Conservation (phyloP, 768 basidiomycete species). For the Cyclocybe aegerita region DNA sequence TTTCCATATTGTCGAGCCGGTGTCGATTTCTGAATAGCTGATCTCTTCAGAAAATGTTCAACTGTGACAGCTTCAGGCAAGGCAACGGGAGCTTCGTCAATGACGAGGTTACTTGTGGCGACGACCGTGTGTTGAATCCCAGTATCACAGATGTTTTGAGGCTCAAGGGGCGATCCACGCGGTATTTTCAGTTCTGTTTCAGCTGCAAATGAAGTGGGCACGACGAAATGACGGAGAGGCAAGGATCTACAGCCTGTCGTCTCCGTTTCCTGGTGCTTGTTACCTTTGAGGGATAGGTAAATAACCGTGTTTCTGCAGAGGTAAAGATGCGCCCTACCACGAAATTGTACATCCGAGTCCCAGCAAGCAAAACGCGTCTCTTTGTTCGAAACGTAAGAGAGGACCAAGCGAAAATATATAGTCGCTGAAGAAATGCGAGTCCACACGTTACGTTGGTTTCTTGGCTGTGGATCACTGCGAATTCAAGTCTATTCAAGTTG, state of each 20-base stretch:
- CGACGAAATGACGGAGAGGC: slow-evolving; percentile 14
- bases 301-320: too few relatives aligned
- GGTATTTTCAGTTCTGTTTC: slow-evolving; percentile 2
- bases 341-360: too few relatives aligned
- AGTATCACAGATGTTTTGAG: background rate
- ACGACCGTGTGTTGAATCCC: background rate
- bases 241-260: slow-evolving; percentile 37
- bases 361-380: too few relatives aligned
- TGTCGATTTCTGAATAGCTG: slow-evolving; percentile 6
- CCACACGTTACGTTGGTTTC: too few relatives aligned
- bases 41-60: slow-evolving; percentile 28
- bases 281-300: too few relatives aligned
- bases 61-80: slow-evolving; percentile 19
- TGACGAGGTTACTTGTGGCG: background rate
- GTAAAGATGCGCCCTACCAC: too few relatives aligned
- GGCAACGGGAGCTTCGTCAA: background rate
- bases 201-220: slow-evolving; percentile 1
- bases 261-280: slow-evolving; percentile 21
- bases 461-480: too few relatives aligned
- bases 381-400: too few relatives aligned
- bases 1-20: slow-evolving; percentile 5
- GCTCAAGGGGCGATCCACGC: background rate
- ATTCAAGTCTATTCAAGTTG: too few relatives aligned
- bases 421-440: too few relatives aligned
- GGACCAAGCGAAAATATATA: too few relatives aligned